A percentile compares a stretch with the other conserved stretches of the same genome.
phyloP scores from a whole-genome alignment of 495 filamentous ascomycete genomes.

The Aspergillus sparsus region DNA sequence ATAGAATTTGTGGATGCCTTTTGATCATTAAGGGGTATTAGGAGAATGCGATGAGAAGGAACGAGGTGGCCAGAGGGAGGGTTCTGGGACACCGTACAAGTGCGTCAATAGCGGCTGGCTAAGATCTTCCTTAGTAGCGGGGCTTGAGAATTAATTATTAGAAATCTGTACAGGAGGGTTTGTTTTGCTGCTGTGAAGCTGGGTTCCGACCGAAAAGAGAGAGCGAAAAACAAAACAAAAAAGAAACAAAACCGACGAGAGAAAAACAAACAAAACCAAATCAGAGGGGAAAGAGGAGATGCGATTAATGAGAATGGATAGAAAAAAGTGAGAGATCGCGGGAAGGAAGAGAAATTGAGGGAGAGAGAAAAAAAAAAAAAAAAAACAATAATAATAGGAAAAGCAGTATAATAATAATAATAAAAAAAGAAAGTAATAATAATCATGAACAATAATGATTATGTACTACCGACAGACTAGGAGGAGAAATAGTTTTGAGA shows the following conservation, averaged over 20 bases:
- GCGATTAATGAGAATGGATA: constrained; percentile 2
- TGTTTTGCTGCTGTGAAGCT: neutral
- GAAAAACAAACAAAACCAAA: constrained; percentile 2
- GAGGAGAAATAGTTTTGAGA: constrained; percentile 4
- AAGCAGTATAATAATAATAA: constrained; percentile 2
- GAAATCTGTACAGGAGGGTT: constrained; percentile 11
- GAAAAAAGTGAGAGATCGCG: neutral
- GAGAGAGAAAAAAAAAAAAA: neutral
- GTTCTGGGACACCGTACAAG: constrained; percentile 22
- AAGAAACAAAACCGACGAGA: neutral
- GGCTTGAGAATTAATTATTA: constrained; percentile 23
- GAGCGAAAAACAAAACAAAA: neutral
- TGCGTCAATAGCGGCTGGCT: constrained; percentile 13
- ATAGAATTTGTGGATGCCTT: constrained; percentile 6
- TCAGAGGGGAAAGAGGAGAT: constrained; percentile 6
- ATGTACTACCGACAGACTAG: constrained; percentile 5
- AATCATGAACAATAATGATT: constrained; percentile 3
- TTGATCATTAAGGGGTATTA: constrained; percentile 21
- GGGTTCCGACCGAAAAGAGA: constrained; percentile 3
- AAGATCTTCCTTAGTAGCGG: constrained; percentile 16
- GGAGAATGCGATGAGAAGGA: constrained; percentile 19
- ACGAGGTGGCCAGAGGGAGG: constrained; percentile 23
- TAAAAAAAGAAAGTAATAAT: constrained; percentile 10
- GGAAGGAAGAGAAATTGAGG: neutral
- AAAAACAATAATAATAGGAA: neutral